Evolutionary conservation across 192 early-diverging fungal genomes (phyloP), one percentile per base, ranked within the genome.

Genomic region (Coemansia sp.): DNA sequence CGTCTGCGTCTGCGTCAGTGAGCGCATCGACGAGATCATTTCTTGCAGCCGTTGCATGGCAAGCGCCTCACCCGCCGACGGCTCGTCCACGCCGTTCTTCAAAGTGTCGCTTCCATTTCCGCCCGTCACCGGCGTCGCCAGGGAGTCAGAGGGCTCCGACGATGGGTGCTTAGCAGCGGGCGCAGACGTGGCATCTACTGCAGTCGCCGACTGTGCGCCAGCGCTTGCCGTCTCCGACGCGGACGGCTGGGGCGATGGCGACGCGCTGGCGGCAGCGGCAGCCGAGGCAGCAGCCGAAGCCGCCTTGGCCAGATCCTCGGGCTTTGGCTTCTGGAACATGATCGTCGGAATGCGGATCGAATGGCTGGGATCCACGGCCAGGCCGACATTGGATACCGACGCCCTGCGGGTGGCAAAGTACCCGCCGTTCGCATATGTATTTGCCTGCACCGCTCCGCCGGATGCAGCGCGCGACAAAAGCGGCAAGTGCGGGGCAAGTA

Each of bases 391-490:
- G 3, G 68, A 70, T 20, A 78, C 66, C 1, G 75, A 78, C 32
- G 75, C 75, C n/a, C 75, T 61, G 29, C 75, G 75, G 20, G 69
- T 68, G 18, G 69, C 75, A 72, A 78, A 78, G 59, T 78, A 78
- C 30, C 75, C 75, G 64, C 68, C 61, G 45, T 42, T 74, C 11
- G 66, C 66, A 32, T 68, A 68, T 23, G 65, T 39, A 30, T 60
- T 61, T n/a, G 62, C 18, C 67, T 62, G 66, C 39, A 42, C 52
- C 6, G 23, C 51, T 4, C 23, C 59, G 5, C 25, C 48, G 24
- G 60, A 24, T 30, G 47, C 34, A 3, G 56, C 35, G 46, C 62
- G 68, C 20, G 61, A 20, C 19, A 51, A 27, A 62, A 60, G 35
- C 52, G 62, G 55, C 51, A 72, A 16, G 51, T 71, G 65, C 55